Base-by-base conservation (phyloP, 2,329 filamentous ascomycete species). In the Tolypocladium cylindrosporum region DNA sequence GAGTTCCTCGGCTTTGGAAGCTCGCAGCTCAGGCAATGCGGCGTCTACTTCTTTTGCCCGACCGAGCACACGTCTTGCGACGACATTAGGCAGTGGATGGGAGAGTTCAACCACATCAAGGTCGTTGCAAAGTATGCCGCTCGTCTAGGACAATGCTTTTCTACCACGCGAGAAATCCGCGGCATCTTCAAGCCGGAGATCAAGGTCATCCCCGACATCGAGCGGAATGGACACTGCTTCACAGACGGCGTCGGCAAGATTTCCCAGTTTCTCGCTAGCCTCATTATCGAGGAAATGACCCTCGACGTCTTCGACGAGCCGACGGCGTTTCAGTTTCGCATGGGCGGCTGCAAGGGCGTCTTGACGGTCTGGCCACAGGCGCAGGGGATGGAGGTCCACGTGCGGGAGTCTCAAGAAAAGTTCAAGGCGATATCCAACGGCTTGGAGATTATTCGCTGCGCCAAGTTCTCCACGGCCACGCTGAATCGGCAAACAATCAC, bases 201-300 rank as follows among this genome's bases (percentile, higher is more conserved):
- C 14, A 76, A 77, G 6, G 83, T 76, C 4, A 89, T 93, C 39
- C 71, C 79, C 0, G 94, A 97, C 62, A 81, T 97, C 24, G 76
- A 85, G 59, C 79, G 80, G 2, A 85, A 89, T 53, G 82, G 77
- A 0, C 86, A 84, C 66, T 88, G 78, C 60, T 99, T 97, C 69
- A 94, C 89, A 0, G 94, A 99, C 66, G 94, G 94, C 0, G 89
- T 97, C 3, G 94, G 94, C 1, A 95, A 91, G 68, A 90, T 99
- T n/a, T 97, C 93, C 0, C 74, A 73, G 0, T 86, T 90, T 59
- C 76, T 96, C 27, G 89, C 91, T 0, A 76, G 84, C 36, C 83
- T 94, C 72, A 84, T 95, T 51, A 82, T 86, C 10, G 75, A 82
- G 16, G 88, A 94, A 62, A 82, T 95, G 60, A 80, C 80, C 0